Percentiles rank a stretch among this genome's conserved stretches.
Evolutionary conservation across 2,329 filamentous ascomycete species (phyloP).

Genomic region (Paecilomyces dactylethromorphus): DNA sequence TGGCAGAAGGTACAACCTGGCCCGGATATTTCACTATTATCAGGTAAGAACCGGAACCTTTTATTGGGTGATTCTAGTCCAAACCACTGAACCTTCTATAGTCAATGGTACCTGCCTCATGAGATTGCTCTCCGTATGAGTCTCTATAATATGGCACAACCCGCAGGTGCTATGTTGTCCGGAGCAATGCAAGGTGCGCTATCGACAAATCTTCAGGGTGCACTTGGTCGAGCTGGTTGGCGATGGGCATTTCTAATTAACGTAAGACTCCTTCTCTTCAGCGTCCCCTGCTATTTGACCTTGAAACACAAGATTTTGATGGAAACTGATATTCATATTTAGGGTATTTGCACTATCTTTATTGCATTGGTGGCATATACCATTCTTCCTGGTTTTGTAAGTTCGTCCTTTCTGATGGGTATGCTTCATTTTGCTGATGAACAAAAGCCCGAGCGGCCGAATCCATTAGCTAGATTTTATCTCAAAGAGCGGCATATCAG

Average conservation of each 20-base stretch:
- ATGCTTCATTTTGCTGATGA: neutral
- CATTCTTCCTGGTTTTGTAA: neutral
- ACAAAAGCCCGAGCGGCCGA: conserved; percentile 13
- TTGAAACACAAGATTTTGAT: neutral
- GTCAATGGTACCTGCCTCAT: neutral
- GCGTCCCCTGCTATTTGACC: neutral
- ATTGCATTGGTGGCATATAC: neutral
- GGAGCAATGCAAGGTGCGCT: conserved; percentile 6
- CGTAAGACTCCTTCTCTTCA: conserved; percentile 8
- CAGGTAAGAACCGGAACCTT: neutral
- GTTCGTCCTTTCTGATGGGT: neutral
- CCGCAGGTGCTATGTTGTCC: conserved; percentile 4
- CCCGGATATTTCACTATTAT: neutral
- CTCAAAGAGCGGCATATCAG: neutral
- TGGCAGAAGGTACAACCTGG: neutral
- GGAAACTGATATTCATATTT: neutral
- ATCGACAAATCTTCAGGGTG: conserved; percentile 5
- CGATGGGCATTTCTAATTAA: conserved; percentile 6
- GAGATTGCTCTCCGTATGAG: neutral
- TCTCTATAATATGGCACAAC: neutral
- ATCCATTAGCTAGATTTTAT: neutral
- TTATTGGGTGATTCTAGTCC: neutral
- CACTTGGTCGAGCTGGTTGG: conserved; percentile 4
- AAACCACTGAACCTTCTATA: neutral
- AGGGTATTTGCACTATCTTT: neutral